A percentile compares a stretch with the other conserved stretches of the same genome.
These are phyloP conservation scores for Cicer chorassanicum DNA, from an alignment of 306 rosid genomes.

Conservation along the genomic window DNA sequence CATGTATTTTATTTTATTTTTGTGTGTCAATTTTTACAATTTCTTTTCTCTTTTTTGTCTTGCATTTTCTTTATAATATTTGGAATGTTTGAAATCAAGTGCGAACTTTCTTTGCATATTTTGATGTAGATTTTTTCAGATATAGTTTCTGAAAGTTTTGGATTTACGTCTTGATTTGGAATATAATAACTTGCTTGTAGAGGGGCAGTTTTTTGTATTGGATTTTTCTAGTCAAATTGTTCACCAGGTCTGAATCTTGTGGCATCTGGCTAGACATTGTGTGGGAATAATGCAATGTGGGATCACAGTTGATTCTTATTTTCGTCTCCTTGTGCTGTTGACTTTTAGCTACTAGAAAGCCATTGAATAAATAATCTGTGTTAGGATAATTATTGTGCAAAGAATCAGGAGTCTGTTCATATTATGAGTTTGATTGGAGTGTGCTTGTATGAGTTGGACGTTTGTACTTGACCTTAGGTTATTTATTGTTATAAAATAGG, in stretches of 20 bases:
- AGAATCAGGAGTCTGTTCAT: not conserved
- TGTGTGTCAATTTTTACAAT: not conserved
- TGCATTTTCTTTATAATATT: not conserved
- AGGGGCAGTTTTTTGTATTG: constrained; percentile 20
- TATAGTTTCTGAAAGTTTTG: constrained; percentile 6
- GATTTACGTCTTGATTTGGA: constrained; percentile 19
- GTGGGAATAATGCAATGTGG: constrained; percentile 5
- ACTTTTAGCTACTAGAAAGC: constrained; percentile 3
- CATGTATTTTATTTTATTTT: not conserved
- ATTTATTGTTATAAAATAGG: not conserved
- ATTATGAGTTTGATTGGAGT: constrained; percentile 31
- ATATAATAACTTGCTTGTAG: constrained; percentile 6
- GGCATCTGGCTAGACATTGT: constrained; percentile 6
- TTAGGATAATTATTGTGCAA: constrained; percentile 1
- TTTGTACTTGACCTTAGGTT: constrained; percentile 20
- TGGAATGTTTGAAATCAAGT: constrained; percentile 14
- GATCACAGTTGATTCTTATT: not conserved
- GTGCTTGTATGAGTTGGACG: not conserved
- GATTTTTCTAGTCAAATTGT: constrained; percentile 26
- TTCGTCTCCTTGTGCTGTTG: not conserved
- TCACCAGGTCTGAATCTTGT: constrained; percentile 1
- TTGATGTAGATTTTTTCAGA: constrained; percentile 32
- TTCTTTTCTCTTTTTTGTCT: not conserved
- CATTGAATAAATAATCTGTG: not conserved
- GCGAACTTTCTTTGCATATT: constrained; percentile 14